Evolutionary conservation across 2,329 filamentous ascomycete genomes (phyloP), one percentile per base, ranked within the genome.

Genomic region (Chrysoporthe puriensis): DNA sequence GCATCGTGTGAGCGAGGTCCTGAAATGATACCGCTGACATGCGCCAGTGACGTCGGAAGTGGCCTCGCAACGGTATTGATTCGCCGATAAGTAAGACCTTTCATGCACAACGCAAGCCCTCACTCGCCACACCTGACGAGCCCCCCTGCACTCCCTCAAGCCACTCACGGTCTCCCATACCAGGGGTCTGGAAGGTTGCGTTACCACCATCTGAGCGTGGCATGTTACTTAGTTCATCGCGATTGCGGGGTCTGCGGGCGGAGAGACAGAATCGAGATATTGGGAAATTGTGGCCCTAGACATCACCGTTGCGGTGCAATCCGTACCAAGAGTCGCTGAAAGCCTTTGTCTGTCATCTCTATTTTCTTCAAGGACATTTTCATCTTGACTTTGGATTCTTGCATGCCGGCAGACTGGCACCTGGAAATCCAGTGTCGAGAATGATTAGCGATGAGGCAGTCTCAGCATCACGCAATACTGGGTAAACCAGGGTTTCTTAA

Each of bases 81-180:
- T 57, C 54, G 54, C 34, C 54, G 9, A 57, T 36, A 9, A 11
- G 54, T n/a, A 13, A 36, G 54, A 57, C 32, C 54, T n/a, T 57
- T 59, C 26, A 58, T 44, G 40, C 57, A 60, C 40, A 6, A 18
- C 43, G 42, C 16, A 26, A 61, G 48, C 48, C 59, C 36, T n/a
- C 43, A 61, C 59, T 46, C 59, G 59, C 59, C 59, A 61, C 59
- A 48, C 43, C 16, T 34, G 59, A 34, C 42, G 56, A 42, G 18
- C 26, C 40, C 9, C 40, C 21, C 18, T 6, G 18, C 16, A 13
- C 34, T 11, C 34, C 36, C 8, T 60, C 59, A 61, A 61, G 59
- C 59, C 59, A 61, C 59, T 48, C 21, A 48, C 16, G 16, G 26
- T 61, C 8, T 44, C 7, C 13, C 16, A 16, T 11, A 34, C 21